Evolutionary conservation across 2,329 filamentous ascomycete species (phyloP), one percentile per base, ranked within the genome.

Genomic region (Colletotrichum theobromicola): DNA sequence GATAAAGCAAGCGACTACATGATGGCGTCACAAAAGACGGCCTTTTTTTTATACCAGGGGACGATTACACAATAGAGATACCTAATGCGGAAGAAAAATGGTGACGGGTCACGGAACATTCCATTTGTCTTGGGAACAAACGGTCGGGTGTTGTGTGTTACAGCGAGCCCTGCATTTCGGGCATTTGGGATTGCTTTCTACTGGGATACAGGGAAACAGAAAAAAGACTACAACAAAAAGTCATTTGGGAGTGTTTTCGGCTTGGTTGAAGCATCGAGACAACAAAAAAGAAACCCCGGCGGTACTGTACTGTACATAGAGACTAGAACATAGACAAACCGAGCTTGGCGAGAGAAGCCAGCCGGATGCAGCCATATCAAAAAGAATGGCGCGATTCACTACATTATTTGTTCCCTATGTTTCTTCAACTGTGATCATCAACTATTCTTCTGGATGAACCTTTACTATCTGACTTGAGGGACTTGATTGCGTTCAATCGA

Each of bases 31-130:
- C 53, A 28, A 15, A 21, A 21, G 68, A 63, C 30, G 28, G 32
- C 35, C 30, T 21, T 21, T 37, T 26, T 42, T 37, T 26, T 42
- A 50, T n/a, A 42, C 34, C 13, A 46, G 68, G 68, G 63, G 72
- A 58, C 6, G 68, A 57, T 10, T 63, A 67, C 16, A 67, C 26
- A 21, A 68, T 60, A 34, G 30, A 60, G 57, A 60, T 60, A 67
- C 24, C 26, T 75, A 72, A 75, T 72, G 68, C 15, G 72, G 72
- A 75, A 32, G 72, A 63, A 28, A 60, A 26, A 61, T 15, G 42
- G 18, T 42, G 34, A n/a, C 15, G 42, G 35, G 57, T 15, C 21
- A 63, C 5, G 21, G 46, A 34, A n/a, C 32, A 24, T 72, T 67
- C 62, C 55, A 15, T 75, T 67, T 72, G 72, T 72, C 26, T 32